A percentile compares a stretch with the other conserved stretches of the same genome.
Conservation (phyloP, 257 asterid genomes). For the Solanum chaucha region DNA sequence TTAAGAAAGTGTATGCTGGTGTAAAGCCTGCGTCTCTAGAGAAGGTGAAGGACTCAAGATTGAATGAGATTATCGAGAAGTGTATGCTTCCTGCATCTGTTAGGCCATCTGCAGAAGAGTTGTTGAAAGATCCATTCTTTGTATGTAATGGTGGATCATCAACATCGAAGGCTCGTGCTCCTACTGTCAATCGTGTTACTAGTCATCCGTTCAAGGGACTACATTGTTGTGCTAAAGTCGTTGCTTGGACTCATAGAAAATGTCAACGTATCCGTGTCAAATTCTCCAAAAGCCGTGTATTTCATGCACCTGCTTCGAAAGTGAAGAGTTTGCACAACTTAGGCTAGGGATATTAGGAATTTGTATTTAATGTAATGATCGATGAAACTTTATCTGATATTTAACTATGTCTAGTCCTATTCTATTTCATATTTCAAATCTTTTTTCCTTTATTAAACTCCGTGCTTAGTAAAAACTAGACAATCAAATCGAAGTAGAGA, state of each 20-base stretch:
- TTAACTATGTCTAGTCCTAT: neutral
- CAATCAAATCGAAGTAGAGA: neutral
- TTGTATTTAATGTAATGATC: neutral
- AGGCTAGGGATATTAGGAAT: neutral
- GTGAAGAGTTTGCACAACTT: neutral
- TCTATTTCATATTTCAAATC: no score
- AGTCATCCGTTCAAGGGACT: neutral
- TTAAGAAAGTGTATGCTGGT: conserved; percentile 17
- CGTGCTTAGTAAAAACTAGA: neutral
- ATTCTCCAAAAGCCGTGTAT: neutral
- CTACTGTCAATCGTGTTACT: neutral
- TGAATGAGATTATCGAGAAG: neutral
- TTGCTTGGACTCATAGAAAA: neutral
- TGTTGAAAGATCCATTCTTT: neutral
- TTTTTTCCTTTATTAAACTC: no score
- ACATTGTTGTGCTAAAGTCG: neutral
- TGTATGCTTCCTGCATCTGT: neutral
- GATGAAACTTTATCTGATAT: no score
- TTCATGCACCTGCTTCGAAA: neutral
- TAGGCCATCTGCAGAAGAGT: neutral
- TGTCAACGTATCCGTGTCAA: neutral
- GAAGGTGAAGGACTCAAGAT: neutral
- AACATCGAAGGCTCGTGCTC: neutral
- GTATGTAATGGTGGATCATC: neutral
- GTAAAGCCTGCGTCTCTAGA: neutral